Evolutionary conservation across 1,139 yeast species (phyloP), one percentile per base, ranked within the genome.

Genomic region (Pneumocystis canis): DNA sequence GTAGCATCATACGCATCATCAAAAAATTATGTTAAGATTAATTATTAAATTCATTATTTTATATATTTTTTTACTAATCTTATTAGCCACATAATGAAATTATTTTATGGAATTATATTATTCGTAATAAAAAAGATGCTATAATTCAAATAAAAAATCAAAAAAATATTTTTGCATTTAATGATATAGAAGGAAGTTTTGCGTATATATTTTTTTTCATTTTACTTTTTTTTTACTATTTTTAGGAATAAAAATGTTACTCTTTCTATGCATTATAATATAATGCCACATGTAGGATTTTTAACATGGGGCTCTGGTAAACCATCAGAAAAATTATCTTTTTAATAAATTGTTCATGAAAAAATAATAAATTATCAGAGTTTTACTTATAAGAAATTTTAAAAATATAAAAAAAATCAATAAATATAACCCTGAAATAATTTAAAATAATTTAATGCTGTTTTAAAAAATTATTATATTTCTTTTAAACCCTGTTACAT

Each of bases 51-150:
- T n/a, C n/a, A n/a, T n/a, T n/a, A n/a, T n/a, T n/a, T n/a, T n/a
- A n/a, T n/a, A n/a, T n/a, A n/a, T n/a, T n/a, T n/a, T n/a, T n/a
- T n/a, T 37, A 9, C 32, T 59, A 5, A 40, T 30, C 7, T n/a
- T 61, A 28, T 40, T 60, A 11, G 62, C 63, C 60, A 73, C 70
- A 65, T 70, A 88, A 85, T 75, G 83, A 83, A 66, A 87, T 90
- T 53, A 87, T 94, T 0, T 83, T 87, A 71, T 92, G 98, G 98
- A 97, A 92, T 74, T 81, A 81, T 70, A 90, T 92, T 67, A 81
- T 92, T 67, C 77, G 80, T 1, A 70, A 74, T 39, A 79, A 78
- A 68, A 80, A 82, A 2, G 81, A 82, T 40, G 94, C 96, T 0
- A 72, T 74, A 66, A 73, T 70, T 25, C 61, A 57, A 47, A 16